Conservation (phyloP, 768 basidiomycete species). For the Lentinula detonsa region DNA sequence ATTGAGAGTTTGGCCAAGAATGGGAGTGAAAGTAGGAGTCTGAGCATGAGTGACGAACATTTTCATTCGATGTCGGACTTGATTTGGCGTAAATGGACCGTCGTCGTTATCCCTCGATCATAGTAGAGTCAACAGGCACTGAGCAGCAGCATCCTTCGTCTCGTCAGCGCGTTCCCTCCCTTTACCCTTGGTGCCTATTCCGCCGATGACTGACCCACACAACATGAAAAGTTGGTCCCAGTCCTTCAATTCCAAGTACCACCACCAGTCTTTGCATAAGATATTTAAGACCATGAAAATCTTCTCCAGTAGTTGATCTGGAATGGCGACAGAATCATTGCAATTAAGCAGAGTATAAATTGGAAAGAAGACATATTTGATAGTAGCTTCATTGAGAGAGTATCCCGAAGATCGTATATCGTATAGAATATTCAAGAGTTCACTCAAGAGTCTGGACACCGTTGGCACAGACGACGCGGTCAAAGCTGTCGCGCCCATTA, state of each 20-base stretch:
- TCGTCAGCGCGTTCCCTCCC: conserved; percentile 72
- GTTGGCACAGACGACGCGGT: conserved; percentile 44
- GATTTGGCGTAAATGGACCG: conserved; percentile 19
- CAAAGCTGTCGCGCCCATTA: conserved; percentile 66
- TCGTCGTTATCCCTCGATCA: conserved; percentile 41
- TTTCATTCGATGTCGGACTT: conserved; percentile 22
- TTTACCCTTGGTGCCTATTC: conserved; percentile 64
- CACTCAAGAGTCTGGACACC: conserved; percentile 45
- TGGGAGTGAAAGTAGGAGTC: conserved; percentile 53
- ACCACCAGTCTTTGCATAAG: conserved; percentile 79
- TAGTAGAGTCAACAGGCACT: conserved; percentile 60
- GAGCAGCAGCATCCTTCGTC: conserved; percentile 68
- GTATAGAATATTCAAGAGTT: conserved; percentile 43
- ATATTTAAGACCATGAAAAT: conserved; percentile 52
- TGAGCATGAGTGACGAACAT: conserved; percentile 39
- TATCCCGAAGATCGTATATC: conserved; percentile 29
- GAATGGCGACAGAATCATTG: conserved; percentile 61
- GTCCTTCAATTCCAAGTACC: conserved; percentile 60
- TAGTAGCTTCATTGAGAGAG: conserved; percentile 49
- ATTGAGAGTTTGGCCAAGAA: conserved; percentile 80
- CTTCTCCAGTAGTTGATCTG: conserved; percentile 76
- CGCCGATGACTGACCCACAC: conserved; percentile 57
- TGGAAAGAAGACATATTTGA: conserved; percentile 86
- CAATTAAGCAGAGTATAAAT: conserved; percentile 79
- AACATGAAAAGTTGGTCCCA: conserved; percentile 89